Evolutionary conservation across 2,329 filamentous ascomycete genomes (phyloP).

Genomic region (Cordyceps tenuipes): DNA sequence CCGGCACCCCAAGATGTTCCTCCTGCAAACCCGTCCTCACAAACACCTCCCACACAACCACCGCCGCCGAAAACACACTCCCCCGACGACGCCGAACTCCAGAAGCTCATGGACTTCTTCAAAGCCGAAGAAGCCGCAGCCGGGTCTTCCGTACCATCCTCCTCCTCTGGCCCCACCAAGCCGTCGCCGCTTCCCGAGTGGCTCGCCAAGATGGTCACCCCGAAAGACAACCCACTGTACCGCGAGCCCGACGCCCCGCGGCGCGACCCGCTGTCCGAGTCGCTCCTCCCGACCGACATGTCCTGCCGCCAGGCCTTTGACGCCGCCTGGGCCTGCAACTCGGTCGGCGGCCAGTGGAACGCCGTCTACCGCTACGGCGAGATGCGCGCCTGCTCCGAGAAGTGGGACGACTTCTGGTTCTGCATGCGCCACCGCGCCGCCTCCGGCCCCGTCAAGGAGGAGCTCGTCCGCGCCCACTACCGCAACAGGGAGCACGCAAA

Average conservation of each 20-base stretch:
- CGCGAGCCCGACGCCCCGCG: slow-evolving; percentile 19
- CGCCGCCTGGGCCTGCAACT: slow-evolving; percentile 88
- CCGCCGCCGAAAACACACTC: slow-evolving; percentile 30
- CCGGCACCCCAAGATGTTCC: slow-evolving; percentile 17
- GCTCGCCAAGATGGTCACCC: slow-evolving; percentile 6
- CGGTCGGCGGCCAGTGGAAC: slow-evolving; percentile 83
- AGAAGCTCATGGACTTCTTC: slow-evolving; percentile 44
- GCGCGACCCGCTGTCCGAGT: slow-evolving; percentile 48
- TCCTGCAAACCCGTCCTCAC: slow-evolving; percentile 15
- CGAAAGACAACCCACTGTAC: slow-evolving; percentile 5
- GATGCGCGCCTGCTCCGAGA: slow-evolving; percentile 68
- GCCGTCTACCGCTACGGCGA: slow-evolving; percentile 81
- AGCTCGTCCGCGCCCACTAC: slow-evolving; percentile 59
- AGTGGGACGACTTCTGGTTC: slow-evolving; percentile 95
- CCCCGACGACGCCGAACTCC: slow-evolving; percentile 31
- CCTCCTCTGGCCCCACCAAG: slow-evolving; percentile 16
- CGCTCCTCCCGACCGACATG: slow-evolving; percentile 72
- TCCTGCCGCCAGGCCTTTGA: slow-evolving; percentile 89
- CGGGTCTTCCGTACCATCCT: slow-evolving; percentile 15
- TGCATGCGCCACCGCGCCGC: slow-evolving; percentile 79
- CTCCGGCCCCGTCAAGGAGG: slow-evolving; percentile 49
- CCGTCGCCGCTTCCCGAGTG: slow-evolving; percentile 9
- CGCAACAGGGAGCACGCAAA: slow-evolving; percentile 55
- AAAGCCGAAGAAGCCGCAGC: slow-evolving; percentile 23
- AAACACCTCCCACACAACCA: slow-evolving; percentile 17